Evolutionary conservation across 2,329 filamentous ascomycete genomes (phyloP).

Genomic region (Cladophialophora chaetospira): DNA sequence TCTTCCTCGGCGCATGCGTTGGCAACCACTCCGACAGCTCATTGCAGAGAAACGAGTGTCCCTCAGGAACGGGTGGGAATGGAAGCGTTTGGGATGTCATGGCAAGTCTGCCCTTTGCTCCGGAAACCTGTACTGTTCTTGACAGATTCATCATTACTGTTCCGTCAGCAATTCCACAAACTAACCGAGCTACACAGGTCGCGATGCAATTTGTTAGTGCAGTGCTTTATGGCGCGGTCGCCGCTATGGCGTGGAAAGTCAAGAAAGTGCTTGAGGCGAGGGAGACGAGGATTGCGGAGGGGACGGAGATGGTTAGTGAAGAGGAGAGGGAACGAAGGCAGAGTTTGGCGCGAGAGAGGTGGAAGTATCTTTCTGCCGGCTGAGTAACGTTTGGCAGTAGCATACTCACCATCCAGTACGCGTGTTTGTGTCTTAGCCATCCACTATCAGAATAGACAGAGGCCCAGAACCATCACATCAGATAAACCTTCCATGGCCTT

Average conservation of each 20-base stretch:
- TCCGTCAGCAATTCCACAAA: no score
- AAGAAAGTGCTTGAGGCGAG: slow-evolving; percentile 19
- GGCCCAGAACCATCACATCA: no score
- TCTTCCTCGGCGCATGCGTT: slow-evolving; percentile 28
- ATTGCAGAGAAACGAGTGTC: slow-evolving; percentile 30
- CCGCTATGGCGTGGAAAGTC: slow-evolving; percentile 31
- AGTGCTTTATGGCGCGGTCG: slow-evolving; percentile 24
- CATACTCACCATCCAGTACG: no score
- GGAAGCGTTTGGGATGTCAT: slow-evolving; percentile 28
- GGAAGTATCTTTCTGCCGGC: slow-evolving; percentile 28
- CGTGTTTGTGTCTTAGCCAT: no score
- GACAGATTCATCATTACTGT: no score
- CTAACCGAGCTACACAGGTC: no score
- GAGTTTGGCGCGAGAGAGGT: slow-evolving; percentile 31
- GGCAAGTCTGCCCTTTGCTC: no score
- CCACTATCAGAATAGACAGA: no score
- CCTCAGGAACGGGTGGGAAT: slow-evolving; percentile 18
- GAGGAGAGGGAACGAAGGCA: slow-evolving; percentile 30
- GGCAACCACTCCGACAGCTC: slow-evolving; percentile 11
- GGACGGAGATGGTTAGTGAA: slow-evolving; percentile 29
- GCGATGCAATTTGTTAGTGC: slow-evolving; percentile 29
- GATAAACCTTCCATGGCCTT: no score
- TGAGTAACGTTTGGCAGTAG: no score
- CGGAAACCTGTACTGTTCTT: no score
- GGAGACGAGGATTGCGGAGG: slow-evolving; percentile 23